Evolutionary conservation across 2,329 filamentous ascomycete genomes (phyloP).

Genomic region (Exophiala mesophila): DNA sequence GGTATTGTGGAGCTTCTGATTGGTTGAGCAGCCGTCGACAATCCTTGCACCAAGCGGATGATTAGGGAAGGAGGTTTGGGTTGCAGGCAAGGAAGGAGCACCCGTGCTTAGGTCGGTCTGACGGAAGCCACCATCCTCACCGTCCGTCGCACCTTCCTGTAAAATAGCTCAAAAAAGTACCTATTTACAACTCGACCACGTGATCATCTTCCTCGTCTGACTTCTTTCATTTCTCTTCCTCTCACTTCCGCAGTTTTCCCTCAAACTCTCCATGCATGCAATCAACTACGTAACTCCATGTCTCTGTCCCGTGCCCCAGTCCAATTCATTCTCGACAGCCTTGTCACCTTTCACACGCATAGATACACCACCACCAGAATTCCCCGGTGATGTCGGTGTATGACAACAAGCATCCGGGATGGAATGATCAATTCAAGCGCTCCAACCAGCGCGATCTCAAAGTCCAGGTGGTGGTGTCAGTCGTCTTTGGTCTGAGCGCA

Average conservation of each 20-base stretch:
- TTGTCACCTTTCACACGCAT: too few species aligned
- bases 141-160: too few species aligned
- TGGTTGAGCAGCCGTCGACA: constrained; percentile 1
- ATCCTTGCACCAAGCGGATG: background rate
- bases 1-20: constrained; percentile 8
- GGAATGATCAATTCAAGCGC: constrained; percentile 25
- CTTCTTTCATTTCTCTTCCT: too few species aligned
- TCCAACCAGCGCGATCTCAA: constrained; percentile 34
- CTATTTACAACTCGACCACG: background rate
- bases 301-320: too few species aligned
- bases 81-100: background rate
- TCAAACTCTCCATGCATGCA: too few species aligned
- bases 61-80: too few species aligned
- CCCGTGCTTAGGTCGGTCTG: background rate
- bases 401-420: constrained; percentile 18
- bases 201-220: background rate
- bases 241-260: too few species aligned
- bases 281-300: too few species aligned
- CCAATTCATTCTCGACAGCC: too few species aligned
- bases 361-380: background rate
- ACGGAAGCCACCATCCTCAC: background rate
- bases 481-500: constrained; percentile 38
- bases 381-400: constrained; percentile 13
- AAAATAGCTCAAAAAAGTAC: background rate
- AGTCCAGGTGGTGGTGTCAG: constrained; percentile 42